phyloP scores from a whole-genome alignment of 2,329 filamentous ascomycete species.

The Fusarium pseudoanthophilum region DNA sequence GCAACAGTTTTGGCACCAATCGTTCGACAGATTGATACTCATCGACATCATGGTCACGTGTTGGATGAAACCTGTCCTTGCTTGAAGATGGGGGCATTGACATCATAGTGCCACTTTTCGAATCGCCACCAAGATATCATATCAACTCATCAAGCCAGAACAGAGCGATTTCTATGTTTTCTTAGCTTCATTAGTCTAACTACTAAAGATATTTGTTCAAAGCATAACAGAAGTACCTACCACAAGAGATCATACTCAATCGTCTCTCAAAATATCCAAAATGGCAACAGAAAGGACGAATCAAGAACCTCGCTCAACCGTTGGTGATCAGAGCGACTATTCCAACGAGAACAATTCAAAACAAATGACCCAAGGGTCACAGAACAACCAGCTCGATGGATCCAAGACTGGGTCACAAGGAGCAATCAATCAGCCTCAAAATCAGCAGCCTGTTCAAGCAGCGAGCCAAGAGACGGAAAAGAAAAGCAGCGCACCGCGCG shows the following conservation, averaged over 20 bases:
- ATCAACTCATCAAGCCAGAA: neutral
- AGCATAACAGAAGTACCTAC: neutral
- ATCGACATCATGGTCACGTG: neutral
- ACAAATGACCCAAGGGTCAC: neutral
- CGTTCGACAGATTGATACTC: neutral
- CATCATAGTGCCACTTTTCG: constrained; percentile 2
- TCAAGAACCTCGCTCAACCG: neutral
- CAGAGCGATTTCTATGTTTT: rapidly evolving
- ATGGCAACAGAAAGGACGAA: constrained; percentile 1
- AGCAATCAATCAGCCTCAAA: neutral
- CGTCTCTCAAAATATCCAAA: rapidly evolving
- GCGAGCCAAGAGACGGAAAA: neutral
- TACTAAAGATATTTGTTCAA: rapidly evolving
- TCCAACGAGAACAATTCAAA: neutral
- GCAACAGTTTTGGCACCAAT: neutral
- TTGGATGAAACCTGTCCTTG: neutral
- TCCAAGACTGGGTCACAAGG: neutral
- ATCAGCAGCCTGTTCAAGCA: neutral
- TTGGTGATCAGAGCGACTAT: neutral
- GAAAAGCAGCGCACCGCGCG: constrained; percentile 22
- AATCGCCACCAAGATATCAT: neutral
- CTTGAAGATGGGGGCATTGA: neutral
- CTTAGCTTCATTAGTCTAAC: neutral
- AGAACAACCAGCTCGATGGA: neutral
- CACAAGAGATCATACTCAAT: rapidly evolving